A percentile compares a stretch with the other conserved stretches of the same genome.
Evolutionary conservation across 257 asterid species (phyloP).

Genomic region (Penstemon barbatus): DNA sequence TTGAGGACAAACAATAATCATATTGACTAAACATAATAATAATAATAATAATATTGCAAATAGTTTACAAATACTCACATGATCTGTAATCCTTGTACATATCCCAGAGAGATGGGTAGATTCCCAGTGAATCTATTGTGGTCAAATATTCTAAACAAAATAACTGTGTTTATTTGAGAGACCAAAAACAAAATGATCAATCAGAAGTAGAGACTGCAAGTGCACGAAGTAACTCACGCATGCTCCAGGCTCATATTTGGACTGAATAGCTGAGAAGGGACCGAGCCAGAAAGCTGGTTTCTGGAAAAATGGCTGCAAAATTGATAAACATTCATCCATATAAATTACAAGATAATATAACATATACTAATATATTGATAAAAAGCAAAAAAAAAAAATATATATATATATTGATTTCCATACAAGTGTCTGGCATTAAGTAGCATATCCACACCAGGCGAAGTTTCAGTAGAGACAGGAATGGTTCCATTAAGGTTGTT

Average conservation of each 20-base stretch:
- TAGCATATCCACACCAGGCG: constrained; percentile 70
- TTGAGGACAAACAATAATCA: constrained; percentile 3
- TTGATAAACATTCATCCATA: constrained; percentile 5
- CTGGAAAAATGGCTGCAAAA: constrained; percentile 72
- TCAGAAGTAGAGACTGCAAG: not conserved
- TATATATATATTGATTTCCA: constrained; percentile 24
- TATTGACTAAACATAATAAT: not conserved
- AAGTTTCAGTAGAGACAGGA: constrained; percentile 58
- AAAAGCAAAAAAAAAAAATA: not conserved
- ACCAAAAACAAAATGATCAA: constrained; percentile 2
- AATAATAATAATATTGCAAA: not conserved
- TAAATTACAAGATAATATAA: not conserved
- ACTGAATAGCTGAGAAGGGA: constrained; percentile 58
- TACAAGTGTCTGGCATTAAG: constrained; percentile 70
- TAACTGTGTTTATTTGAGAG: not conserved
- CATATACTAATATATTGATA: not conserved
- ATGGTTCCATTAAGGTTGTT: constrained; percentile 65
- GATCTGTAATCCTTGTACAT: constrained; percentile 56
- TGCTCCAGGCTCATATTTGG: constrained; percentile 69
- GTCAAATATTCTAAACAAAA: constrained; percentile 60
- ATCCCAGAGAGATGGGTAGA: constrained; percentile 64
- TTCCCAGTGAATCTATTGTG: constrained; percentile 64
- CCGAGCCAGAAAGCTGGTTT: constrained; percentile 67
- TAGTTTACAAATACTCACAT: constrained; percentile 58
- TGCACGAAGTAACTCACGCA: constrained; percentile 48